These are phyloP conservation scores for Heterotrichella gracilis DNA, from an alignment of 352 stramenopile species.

Conservation along the genomic window DNA sequence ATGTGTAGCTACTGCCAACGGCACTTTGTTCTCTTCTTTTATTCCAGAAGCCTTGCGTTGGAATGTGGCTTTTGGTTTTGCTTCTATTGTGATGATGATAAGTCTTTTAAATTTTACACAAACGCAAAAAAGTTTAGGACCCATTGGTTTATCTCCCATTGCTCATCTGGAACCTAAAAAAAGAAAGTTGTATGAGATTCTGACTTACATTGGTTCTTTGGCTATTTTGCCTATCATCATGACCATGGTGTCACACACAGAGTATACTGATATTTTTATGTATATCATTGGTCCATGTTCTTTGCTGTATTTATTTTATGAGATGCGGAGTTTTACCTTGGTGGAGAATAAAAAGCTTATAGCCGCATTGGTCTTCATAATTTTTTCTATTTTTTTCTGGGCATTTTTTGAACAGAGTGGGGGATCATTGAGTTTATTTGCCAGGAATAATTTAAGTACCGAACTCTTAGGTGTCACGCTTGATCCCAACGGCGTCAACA, in stretches of 20 bases:
- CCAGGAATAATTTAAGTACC: background rate
- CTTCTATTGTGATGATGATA: background rate
- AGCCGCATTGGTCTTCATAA: background rate
- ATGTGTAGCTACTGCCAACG: background rate
- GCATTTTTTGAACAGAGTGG: background rate
- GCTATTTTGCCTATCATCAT: background rate
- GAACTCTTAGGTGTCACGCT: background rate
- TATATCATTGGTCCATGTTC: background rate
- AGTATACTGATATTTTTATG: constrained; percentile 6
- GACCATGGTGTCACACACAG: background rate
- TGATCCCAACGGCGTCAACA: background rate
- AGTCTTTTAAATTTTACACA: background rate
- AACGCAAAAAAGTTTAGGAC: background rate
- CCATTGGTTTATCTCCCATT: background rate
- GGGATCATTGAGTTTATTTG: background rate
- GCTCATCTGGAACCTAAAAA: background rate
- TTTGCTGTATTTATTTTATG: background rate
- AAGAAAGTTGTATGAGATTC: background rate
- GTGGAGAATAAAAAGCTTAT: background rate
- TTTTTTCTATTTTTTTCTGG: background rate
- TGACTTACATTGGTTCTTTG: background rate
- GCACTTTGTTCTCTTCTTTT: background rate
- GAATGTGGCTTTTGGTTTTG: background rate
- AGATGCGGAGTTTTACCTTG: background rate
- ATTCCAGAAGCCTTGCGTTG: background rate